Conservation (phyloP, 345 rosid genomes). For the Lepidium aucheri region DNA sequence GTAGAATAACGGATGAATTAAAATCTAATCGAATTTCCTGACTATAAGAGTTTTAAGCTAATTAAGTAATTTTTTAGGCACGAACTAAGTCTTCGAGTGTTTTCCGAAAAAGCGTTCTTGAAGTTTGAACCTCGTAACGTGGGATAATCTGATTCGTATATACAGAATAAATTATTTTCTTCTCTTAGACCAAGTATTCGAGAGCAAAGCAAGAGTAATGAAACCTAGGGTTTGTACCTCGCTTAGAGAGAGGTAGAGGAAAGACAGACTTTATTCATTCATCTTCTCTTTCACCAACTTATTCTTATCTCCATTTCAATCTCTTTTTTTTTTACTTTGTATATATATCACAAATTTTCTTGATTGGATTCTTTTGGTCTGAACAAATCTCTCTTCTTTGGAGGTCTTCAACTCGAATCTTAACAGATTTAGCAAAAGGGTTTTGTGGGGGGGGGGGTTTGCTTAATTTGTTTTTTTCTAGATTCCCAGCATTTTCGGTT, state of each 20-base stretch:
- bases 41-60: background rate
- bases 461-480: background rate
- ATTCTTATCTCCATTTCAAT: background rate
- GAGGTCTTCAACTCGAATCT: background rate
- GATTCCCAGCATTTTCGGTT: background rate
- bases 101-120: no score
- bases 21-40: background rate
- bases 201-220: background rate
- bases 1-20: background rate
- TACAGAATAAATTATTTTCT: background rate
- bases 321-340: background rate
- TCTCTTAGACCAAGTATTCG: background rate
- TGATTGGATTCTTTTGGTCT: constrained; percentile 3
- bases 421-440: background rate
- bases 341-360: background rate
- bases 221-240: constrained; percentile 4
- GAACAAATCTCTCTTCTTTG: background rate
- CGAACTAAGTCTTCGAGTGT: no score
- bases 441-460: background rate
- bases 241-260: background rate
- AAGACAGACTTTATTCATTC: background rate
- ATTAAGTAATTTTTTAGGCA: no score
- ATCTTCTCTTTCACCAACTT: background rate
- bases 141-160: background rate
- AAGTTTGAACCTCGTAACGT: no score